Evolutionary conservation across 257 asterid genomes (phyloP), one percentile per base, ranked within the genome.

Genomic region (Solanum ossicruentum): DNA sequence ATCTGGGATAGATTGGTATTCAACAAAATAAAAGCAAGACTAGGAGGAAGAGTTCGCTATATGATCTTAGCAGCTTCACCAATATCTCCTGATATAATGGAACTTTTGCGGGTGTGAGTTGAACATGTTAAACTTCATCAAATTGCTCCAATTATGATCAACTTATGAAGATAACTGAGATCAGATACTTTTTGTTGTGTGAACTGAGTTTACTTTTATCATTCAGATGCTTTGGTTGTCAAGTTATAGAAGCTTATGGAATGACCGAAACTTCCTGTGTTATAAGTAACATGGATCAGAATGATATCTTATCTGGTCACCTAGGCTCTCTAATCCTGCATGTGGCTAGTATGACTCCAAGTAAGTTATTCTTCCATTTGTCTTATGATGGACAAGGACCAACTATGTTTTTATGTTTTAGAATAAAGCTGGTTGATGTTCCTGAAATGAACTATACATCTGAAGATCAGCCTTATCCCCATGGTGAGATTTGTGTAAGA

Each of bases 11-110:
- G 93, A 84, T 83, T 96, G 92, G 97, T 96, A 49, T 96, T 96
- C 89, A 96, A 93, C 86, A 96, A 96, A 91, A 96, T 93, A 90
- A 96, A 94, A 89, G 93, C 89, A 73, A 96, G 87, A 84, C 96
- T 96, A 83, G 99, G 98, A 82, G 98, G 99, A 36, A 90, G 98
- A 70, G 96, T 96, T 61, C 96, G 97, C 56, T 93, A 90, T 91
- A 86, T 94, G 98, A 87, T 92, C 86, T 93, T 98, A 52, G 99
- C 98, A 88, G 99, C 99, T 89, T 96, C 99, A 43, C 98, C 99
- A 45, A 88, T 96, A 92, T 96, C 99, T 84, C 97, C 98, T 85
- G 98, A 96, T 84, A 94, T 96, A 71, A 87, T 96, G 98, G 99
- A 96, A 88, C 94, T 94, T 86, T 88, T 96, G 84, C 90, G 93